Evolutionary conservation across 106 monocot genomes (phyloP), one percentile per base, ranked within the genome.

Genomic region (Amphibolis antarctica): DNA sequence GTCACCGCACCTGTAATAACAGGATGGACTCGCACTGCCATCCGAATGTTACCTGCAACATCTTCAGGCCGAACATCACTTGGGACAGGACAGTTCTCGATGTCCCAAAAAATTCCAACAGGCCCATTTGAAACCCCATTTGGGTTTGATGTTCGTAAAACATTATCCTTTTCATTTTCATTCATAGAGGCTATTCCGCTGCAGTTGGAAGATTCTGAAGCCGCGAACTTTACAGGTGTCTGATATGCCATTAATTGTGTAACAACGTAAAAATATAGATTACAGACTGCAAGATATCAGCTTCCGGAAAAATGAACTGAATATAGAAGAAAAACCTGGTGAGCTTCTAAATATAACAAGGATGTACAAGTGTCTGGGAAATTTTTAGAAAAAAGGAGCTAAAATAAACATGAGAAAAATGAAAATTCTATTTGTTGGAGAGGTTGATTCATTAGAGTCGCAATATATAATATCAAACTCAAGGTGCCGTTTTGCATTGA

Each of bases 11-110:
- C 93, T 15, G 55, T 74, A 14, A 90, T 70, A 24, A 82, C 44
- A 29, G 90, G 84, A 63, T 96, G 86, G 12, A 77, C 60, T 0
- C 82, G 84, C 26, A 96, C 59, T 12, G 90, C 86, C 76, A 82
- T 80, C 10, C 86, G 53, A 47, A 96, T 85, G 64, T 96, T 96
- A 10, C 81, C 78, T 49, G 96, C 83, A 46, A 96, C 86, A 64
- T 96, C 82, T 71, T 96, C 90, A 10, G 96, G 84, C 10, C 78
- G 69, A n/a, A 90, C 86, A 74, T 86, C 83, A 66, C 62, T 84
- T 10, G 96, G 96, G 53, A 90, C 78, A 11, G 82, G 82, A 42
- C 96, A 96, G 65, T 90, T 96, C 62, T 96, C 96, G 12, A 96
- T 90, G 59, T 96, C 96, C 96, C 96, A 96, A 31, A 96, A 77